Evolutionary conservation across 176 grass and related monocot species (phyloP).

Genomic region (Avena sativa): DNA sequence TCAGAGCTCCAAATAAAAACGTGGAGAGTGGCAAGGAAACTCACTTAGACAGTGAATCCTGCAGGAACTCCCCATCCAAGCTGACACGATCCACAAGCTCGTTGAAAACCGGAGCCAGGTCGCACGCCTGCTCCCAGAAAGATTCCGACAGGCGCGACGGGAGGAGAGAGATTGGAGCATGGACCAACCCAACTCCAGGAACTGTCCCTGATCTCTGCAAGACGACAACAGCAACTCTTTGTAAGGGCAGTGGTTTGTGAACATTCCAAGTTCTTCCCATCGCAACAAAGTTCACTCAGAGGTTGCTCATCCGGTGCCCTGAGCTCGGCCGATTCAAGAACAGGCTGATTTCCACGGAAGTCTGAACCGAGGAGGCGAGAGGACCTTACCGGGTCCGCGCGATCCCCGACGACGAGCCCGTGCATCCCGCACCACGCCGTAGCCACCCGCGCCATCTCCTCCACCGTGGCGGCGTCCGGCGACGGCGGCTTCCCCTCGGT

Average conservation of each 20-base stretch:
- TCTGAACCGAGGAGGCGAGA: neutral
- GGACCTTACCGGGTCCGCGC: conserved; percentile 49
- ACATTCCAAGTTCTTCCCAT: neutral
- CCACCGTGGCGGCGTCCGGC: conserved; percentile 16
- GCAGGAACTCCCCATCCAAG: conserved; percentile 85
- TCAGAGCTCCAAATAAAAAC: neutral
- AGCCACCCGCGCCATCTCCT: conserved; percentile 58
- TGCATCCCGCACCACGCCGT: conserved; percentile 64
- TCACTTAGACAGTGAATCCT: conserved; percentile 85
- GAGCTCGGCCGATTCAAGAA: neutral
- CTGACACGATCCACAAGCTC: conserved; percentile 86
- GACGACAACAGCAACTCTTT: neutral
- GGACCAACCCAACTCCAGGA: conserved; percentile 78
- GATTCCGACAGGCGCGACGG: conserved; percentile 54
- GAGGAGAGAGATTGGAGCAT: conserved; percentile 78
- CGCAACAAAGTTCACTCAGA: conserved; percentile 14
- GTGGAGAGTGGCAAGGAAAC: neutral
- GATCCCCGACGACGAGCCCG: conserved; percentile 79
- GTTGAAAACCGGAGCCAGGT: conserved; percentile 84
- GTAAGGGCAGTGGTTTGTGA: neutral
- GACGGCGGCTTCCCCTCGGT: neutral
- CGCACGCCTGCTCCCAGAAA: conserved; percentile 82
- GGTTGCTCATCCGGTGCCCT: neutral
- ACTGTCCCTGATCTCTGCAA: conserved; percentile 77
- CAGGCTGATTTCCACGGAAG: neutral